Conservation (phyloP, 805 yeast species). For the Kurtzmaniella fragi region DNA sequence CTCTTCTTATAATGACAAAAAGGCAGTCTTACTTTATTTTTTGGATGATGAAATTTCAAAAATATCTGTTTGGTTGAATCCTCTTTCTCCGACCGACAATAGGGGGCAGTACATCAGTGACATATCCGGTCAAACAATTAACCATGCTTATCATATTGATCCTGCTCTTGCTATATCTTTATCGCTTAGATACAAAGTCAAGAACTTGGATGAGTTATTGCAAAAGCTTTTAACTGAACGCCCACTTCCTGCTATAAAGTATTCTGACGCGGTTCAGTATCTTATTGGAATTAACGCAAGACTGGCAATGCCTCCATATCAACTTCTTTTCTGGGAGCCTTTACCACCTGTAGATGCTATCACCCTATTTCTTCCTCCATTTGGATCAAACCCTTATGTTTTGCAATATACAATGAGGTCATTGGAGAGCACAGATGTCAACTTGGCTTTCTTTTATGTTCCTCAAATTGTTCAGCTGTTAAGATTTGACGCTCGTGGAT, state of each 20-base stretch:
- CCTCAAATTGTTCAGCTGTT: slow-evolving; percentile 96
- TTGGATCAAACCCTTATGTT: slow-evolving; percentile 57
- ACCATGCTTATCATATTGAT: slow-evolving; percentile 57
- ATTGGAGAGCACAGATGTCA: slow-evolving; percentile 80
- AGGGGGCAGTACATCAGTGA: slow-evolving; percentile 30
- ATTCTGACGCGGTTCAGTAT: slow-evolving; percentile 57
- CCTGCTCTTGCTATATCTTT: slow-evolving; percentile 73
- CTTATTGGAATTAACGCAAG: slow-evolving; percentile 38
- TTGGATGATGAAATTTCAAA: slow-evolving; percentile 71
- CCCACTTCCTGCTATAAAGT: slow-evolving; percentile 55
- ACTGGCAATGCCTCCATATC: slow-evolving; percentile 32
- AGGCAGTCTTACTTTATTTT: slow-evolving; percentile 54
- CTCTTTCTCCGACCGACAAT: slow-evolving; percentile 42
- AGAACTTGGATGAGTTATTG: slow-evolving; percentile 34
- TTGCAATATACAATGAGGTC: slow-evolving; percentile 90
- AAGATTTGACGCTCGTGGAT: slow-evolving; percentile 77
- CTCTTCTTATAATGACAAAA: slow-evolving; percentile 41
- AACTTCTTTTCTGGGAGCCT: slow-evolving; percentile 64
- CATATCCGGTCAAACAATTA: slow-evolving; percentile 39
- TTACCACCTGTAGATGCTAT: slow-evolving; percentile 82
- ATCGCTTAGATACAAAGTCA: slow-evolving; percentile 52
- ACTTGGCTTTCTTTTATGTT: slow-evolving; percentile 89
- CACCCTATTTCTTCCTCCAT: slow-evolving; percentile 73
- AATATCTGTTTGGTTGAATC: slow-evolving; percentile 73
- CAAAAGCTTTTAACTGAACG: slow-evolving; percentile 43